These are phyloP conservation scores for Schoenoplectus tabernaemontani DNA, from an alignment of 202 grass and related monocot species.

Conservation along the genomic window DNA sequence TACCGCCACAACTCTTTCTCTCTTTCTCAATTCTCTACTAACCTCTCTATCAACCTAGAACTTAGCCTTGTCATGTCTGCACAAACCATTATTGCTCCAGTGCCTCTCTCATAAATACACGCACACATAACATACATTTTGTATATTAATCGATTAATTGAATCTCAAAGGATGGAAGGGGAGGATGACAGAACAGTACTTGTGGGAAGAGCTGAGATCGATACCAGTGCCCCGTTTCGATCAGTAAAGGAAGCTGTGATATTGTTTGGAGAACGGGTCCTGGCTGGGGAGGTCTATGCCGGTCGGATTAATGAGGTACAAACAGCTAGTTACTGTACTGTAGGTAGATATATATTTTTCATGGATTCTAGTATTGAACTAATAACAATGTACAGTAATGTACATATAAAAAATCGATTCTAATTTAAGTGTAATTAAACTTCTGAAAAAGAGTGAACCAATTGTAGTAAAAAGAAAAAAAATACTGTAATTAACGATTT, in stretches of 20 bases:
- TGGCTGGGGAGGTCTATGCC: slow-evolving; percentile 64
- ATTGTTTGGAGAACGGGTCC: slow-evolving; percentile 83
- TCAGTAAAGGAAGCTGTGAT: slow-evolving; percentile 86
- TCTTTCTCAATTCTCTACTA: slow-evolving; percentile 11
- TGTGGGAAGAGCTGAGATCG: slow-evolving; percentile 62
- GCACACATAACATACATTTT: neutral
- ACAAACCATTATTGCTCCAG: neutral
- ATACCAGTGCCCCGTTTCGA: slow-evolving; percentile 68
- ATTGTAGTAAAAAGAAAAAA: neutral
- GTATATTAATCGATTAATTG: neutral
- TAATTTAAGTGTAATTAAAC: neutral
- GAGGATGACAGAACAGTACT: slow-evolving; percentile 4
- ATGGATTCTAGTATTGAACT: neutral
- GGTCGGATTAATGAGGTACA: slow-evolving; percentile 47
- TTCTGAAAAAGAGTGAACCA: neutral
- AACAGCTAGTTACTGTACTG: neutral
- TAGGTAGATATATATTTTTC: too few relatives aligned
- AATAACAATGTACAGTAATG: neutral
- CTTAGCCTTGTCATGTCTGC: neutral
- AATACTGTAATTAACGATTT: neutral
- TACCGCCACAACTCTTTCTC: neutral
- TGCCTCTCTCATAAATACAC: slow-evolving; percentile 10
- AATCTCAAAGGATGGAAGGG: slow-evolving; percentile 1
- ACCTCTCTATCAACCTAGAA: neutral
- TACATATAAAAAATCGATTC: neutral